Conservation (phyloP, 2,329 filamentous ascomycete species). For the Penicillium sp. region DNA sequence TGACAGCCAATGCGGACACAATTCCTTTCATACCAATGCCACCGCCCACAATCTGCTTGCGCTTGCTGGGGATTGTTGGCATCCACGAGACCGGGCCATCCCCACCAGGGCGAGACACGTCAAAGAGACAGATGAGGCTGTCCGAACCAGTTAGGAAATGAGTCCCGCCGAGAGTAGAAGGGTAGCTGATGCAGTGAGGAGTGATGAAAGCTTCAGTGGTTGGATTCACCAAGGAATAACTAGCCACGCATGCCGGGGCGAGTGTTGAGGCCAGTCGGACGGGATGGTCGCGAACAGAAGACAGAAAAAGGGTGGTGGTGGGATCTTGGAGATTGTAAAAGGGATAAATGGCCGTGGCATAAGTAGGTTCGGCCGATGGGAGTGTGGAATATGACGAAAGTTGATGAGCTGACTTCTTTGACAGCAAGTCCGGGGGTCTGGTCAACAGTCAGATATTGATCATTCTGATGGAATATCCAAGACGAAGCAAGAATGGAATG, state of each 20-base stretch:
- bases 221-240: conserved; percentile 55
- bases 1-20: conserved; percentile 52
- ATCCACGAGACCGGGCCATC: conserved; percentile 47
- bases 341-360: conserved; percentile 55
- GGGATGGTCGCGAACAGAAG: conserved; percentile 54
- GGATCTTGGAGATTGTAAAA: conserved; percentile 53
- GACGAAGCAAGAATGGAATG: too few species aligned
- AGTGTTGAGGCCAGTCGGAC: conserved; percentile 57
- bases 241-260: conserved; percentile 47
- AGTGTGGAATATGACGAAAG: conserved; percentile 50
- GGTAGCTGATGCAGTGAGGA: conserved; percentile 56
- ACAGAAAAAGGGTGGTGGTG: conserved; percentile 50
- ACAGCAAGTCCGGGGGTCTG: conserved; percentile 51
- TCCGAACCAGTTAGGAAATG: conserved; percentile 58
- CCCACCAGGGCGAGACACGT: conserved; percentile 48
- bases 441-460: conserved; percentile 8
- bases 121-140: conserved; percentile 55
- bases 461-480: too few species aligned
- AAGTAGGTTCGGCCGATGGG: conserved; percentile 50
- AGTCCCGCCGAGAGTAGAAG: conserved; percentile 42
- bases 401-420: conserved; percentile 35
- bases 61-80: conserved; percentile 50
- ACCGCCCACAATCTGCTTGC: conserved; percentile 47
- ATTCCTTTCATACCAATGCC: conserved; percentile 55
- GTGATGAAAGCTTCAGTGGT: conserved; percentile 57